phyloP scores from a whole-genome alignment of 192 early-diverging fungal genomes.

The Coemansia sp. region DNA sequence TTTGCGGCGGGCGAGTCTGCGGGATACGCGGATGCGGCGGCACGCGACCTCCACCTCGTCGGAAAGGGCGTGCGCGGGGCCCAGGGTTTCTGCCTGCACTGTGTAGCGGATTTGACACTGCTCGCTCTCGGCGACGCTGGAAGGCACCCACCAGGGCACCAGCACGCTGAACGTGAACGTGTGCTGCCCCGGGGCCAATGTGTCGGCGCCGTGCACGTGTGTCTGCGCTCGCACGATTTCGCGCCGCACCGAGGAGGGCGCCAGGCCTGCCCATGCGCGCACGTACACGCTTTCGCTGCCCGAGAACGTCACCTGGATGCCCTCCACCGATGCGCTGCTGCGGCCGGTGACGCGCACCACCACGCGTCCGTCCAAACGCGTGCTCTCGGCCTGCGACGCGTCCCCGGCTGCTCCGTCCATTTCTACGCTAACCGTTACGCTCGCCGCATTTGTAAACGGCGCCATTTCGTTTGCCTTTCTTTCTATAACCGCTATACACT shows the following conservation, averaged over 20 bases:
- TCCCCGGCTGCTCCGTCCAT: conserved; percentile 6
- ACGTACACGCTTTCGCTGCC: conserved; percentile 38
- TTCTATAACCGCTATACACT: too few species aligned
- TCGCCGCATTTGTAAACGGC: conserved; percentile 31
- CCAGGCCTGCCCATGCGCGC: conserved; percentile 35
- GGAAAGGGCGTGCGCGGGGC: conserved; percentile 2
- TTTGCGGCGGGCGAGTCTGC: conserved; percentile 32
- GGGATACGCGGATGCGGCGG: conserved; percentile 15
- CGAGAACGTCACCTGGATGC: conserved; percentile 27
- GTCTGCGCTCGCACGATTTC: conserved; percentile 12
- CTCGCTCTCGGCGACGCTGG: conserved; percentile 30
- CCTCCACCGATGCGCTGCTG: conserved; percentile 9
- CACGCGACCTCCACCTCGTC: conserved; percentile 30
- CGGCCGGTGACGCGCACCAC: conserved; percentile 7
- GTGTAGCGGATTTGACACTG: conserved; percentile 38
- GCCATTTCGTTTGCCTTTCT: neutral
- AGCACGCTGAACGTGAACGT: conserved; percentile 19
- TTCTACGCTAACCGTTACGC: conserved; percentile 23
- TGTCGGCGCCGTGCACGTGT: conserved; percentile 9
- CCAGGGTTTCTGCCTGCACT: conserved; percentile 13
- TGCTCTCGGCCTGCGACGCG: conserved; percentile 1
- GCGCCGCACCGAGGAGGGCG: conserved; percentile 18
- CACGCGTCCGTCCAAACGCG: conserved; percentile 12
- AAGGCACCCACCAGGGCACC: conserved; percentile 41
- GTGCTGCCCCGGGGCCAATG: conserved; percentile 30